phyloP scores from a whole-genome alignment of 345 rosid genomes.

The Brassica carinata region DNA sequence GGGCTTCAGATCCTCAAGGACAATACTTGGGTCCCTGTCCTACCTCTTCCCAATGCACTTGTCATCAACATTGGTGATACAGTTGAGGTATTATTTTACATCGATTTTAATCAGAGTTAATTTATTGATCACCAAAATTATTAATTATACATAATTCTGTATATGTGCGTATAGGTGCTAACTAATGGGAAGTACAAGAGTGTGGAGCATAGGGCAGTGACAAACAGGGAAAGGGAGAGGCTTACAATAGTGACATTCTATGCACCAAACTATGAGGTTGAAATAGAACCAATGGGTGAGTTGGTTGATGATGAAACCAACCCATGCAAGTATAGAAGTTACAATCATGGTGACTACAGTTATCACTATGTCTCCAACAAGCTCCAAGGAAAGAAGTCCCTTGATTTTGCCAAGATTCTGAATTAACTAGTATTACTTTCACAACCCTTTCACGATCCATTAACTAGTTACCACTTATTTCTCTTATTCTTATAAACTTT shows the following conservation, averaged over 20 bases:
- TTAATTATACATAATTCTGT: background rate
- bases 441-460: constrained; percentile 11
- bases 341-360: constrained; percentile 90
- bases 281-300: constrained; percentile 77
- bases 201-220: constrained; percentile 92
- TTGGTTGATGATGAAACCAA: constrained; percentile 72
- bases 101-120: background rate
- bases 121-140: background rate
- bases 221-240: constrained; percentile 69
- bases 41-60: constrained; percentile 64
- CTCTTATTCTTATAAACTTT: background rate
- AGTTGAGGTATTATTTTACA: constrained; percentile 50
- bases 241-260: constrained; percentile 91
- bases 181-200: constrained; percentile 93
- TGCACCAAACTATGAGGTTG: constrained; percentile 88
- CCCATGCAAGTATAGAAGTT: constrained; percentile 83
- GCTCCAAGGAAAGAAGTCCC: constrained; percentile 84
- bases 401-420: constrained; percentile 79
- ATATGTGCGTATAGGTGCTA: constrained; percentile 57
- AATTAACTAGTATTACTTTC: constrained; percentile 35
- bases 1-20: constrained; percentile 89
- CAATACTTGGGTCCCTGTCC: constrained; percentile 66
- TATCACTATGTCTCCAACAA: constrained; percentile 80
- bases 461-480: constrained; percentile 35
- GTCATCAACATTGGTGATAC: constrained; percentile 96